Conservation (phyloP, 2,329 filamentous ascomycete species). For the Fusarium liriodendri region DNA sequence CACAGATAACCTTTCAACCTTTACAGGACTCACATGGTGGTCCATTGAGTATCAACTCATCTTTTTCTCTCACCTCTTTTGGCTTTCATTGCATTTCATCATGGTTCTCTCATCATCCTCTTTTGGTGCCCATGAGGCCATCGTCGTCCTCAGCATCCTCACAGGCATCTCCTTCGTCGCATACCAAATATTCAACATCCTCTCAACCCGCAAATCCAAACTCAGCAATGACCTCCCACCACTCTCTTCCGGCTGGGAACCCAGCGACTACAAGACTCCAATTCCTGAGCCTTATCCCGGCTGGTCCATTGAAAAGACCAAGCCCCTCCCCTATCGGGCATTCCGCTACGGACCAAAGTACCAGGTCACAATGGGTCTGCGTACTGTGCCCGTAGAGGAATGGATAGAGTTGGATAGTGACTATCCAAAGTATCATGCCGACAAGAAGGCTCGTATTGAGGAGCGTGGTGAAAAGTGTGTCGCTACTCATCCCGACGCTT, state of each 20-base stretch:
- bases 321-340: conserved; percentile 81
- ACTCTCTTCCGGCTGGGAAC: conserved; percentile 20
- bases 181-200: conserved; percentile 22
- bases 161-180: conserved; percentile 11
- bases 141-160: conserved; percentile 21
- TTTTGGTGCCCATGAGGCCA: conserved; percentile 17
- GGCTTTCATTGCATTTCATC: neutral
- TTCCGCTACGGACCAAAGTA: conserved; percentile 84
- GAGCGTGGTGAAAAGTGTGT: conserved; percentile 77
- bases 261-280: conserved; percentile 66
- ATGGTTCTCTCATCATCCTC: conserved; percentile 17
- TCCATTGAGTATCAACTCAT: neutral
- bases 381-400: conserved; percentile 75
- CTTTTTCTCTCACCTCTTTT: neutral
- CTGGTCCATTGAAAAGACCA: conserved; percentile 76
- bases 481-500: conserved; percentile 75
- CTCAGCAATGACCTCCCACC: conserved; percentile 17
- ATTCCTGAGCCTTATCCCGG: conserved; percentile 70
- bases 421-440: conserved; percentile 76
- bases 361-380: conserved; percentile 80
- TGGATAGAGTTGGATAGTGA: conserved; percentile 91
- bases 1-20: neutral
- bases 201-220: conserved; percentile 13
- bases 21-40: conserved; percentile 11
- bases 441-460: conserved; percentile 75